phyloP scores from a whole-genome alignment of 2,329 filamentous ascomycete species.

The Fonsecaea pedrosoi region DNA sequence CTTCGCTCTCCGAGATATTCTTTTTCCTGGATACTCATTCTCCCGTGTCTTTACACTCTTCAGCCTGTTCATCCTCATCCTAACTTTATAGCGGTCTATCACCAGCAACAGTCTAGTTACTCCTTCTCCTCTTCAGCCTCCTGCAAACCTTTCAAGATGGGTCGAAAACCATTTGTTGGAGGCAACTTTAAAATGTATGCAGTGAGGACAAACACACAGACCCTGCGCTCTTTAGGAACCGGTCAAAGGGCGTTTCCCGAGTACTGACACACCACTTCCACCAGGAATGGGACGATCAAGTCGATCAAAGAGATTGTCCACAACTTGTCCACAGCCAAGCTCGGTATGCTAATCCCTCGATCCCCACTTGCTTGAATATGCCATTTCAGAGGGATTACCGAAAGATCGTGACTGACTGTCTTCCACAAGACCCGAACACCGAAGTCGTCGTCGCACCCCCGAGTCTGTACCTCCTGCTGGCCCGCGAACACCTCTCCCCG shows the following conservation, averaged over 20 bases:
- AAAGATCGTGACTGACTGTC: constrained; percentile 1
- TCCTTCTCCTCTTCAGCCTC: background rate
- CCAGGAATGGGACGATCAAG: constrained; percentile 90
- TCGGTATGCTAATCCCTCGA: constrained; percentile 24
- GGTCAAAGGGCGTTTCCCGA: background rate
- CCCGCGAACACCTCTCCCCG: constrained; percentile 76
- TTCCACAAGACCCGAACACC: constrained; percentile 52
- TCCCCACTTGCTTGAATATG: background rate
- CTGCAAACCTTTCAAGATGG: constrained; percentile 66
- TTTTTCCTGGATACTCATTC: constrained; percentile 1
- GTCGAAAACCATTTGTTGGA: constrained; percentile 95
- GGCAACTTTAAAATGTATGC: constrained; percentile 99
- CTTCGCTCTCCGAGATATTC: background rate
- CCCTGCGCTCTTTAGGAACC: background rate
- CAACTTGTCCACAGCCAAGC: constrained; percentile 81
- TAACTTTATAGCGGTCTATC: background rate
- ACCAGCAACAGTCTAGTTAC: background rate
- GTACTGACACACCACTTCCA: constrained; percentile 8
- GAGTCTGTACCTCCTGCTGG: constrained; percentile 84
- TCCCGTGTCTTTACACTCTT: background rate
- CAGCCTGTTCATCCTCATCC: background rate
- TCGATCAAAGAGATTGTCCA: constrained; percentile 89
- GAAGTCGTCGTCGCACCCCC: constrained; percentile 96
- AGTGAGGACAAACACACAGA: constrained; percentile 11
- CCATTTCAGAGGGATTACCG: background rate